Percentiles rank a stretch among this genome's conserved stretches.
Evolutionary conservation across 1,139 yeast genomes (phyloP).

Genomic region (Kluyveromyces sp.): DNA sequence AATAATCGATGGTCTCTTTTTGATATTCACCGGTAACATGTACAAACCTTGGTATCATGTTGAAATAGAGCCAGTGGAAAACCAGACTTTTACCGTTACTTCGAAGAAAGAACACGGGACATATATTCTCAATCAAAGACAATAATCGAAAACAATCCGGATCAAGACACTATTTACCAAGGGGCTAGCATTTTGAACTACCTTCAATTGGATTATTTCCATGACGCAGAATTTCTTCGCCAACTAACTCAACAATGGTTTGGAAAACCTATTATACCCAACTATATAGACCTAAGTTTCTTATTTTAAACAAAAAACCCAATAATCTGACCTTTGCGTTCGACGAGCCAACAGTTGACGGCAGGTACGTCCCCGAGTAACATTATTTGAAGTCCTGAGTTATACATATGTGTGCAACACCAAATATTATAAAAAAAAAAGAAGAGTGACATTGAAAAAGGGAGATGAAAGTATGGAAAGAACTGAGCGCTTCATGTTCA

Average conservation of each 20-base stretch:
- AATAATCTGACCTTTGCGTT: neutral
- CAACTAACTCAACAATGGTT: constrained; percentile 20
- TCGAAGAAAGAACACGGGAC: constrained; percentile 16
- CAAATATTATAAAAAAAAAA: neutral
- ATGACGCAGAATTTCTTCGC: constrained; percentile 22
- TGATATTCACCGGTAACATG: constrained; percentile 2
- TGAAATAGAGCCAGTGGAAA: neutral
- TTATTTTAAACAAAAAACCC: constrained; percentile 6
- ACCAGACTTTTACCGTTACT: constrained; percentile 11
- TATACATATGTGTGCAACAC: too few relatives aligned
- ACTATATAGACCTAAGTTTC: constrained; percentile 2
- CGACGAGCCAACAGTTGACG: too few relatives aligned
- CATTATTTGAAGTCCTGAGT: too few relatives aligned
- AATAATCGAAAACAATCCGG: constrained; percentile 13
- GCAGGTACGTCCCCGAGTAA: too few relatives aligned
- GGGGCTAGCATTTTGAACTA: constrained; percentile 16
- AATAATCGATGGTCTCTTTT: constrained; percentile 3
- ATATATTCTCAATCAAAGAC: constrained; percentile 15
- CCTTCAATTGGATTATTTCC: constrained; percentile 26
- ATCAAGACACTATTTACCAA: constrained; percentile 11
- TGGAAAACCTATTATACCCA: constrained; percentile 11
- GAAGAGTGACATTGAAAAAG: too few relatives aligned
- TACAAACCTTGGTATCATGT: constrained; percentile 5
- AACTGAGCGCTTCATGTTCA: too few relatives aligned
- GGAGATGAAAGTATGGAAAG: too few relatives aligned